A percentile compares a stretch with the other conserved stretches of the same genome.
Evolutionary conservation across 179 eudicot genomes (phyloP).

Genomic region (Spergularia azorica): DNA sequence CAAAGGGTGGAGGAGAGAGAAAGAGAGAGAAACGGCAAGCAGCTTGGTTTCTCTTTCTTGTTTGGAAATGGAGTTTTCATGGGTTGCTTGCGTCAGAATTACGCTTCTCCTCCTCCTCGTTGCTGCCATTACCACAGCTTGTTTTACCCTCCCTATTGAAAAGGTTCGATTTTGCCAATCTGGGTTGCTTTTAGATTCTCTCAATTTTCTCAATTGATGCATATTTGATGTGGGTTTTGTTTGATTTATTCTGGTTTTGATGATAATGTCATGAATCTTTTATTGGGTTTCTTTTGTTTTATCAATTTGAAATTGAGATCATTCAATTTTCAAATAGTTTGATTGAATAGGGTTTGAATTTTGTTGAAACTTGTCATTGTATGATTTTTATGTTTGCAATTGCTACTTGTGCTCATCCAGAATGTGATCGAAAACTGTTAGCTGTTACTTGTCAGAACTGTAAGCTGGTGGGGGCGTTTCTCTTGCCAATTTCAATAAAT

Average conservation of each 20-base stretch:
- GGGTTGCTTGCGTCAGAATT: conserved; percentile 47
- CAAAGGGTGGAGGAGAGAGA: neutral
- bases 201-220: neutral
- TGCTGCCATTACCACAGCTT: conserved; percentile 64
- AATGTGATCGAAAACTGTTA: neutral
- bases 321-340: neutral
- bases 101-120: conserved; percentile 57
- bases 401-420: neutral
- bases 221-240: conserved; percentile 16
- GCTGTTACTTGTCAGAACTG: neutral
- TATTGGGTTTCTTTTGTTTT: neutral
- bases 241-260: neutral
- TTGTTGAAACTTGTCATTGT: neutral
- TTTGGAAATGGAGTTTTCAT: conserved; percentile 57
- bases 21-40: neutral
- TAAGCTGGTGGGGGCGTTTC: neutral
- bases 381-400: neutral
- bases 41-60: neutral
- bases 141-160: conserved; percentile 77
- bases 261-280: neutral
- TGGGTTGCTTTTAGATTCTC: conserved; percentile 9
- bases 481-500: neutral
- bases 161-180: conserved; percentile 46
- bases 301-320: neutral
- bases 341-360: neutral